Percentiles rank a stretch among this genome's conserved stretches.
Conservation (phyloP, 768 basidiomycete genomes). For the Tricholoma saponaceum region DNA sequence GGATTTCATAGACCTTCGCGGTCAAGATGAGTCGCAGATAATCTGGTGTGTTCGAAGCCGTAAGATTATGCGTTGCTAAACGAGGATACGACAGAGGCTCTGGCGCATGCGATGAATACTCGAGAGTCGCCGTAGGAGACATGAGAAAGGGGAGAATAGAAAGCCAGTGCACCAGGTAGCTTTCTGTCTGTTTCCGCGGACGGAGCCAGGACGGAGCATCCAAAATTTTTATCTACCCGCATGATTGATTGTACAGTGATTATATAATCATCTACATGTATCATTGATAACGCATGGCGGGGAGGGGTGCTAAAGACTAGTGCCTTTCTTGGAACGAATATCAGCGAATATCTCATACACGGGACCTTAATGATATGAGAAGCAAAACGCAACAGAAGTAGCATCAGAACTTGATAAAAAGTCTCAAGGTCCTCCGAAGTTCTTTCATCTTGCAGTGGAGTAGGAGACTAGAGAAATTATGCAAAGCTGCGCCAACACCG, state of each 20-base stretch:
- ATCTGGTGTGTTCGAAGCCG: slow-evolving; percentile 70
- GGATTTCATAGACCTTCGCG: slow-evolving; percentile 86
- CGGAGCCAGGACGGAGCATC: no score
- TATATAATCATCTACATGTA: background rate
- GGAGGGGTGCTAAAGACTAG: no score
- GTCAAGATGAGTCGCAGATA: slow-evolving; percentile 86
- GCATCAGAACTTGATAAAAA: no score
- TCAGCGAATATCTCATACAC: no score
- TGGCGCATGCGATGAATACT: slow-evolving; percentile 68
- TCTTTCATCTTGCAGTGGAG: no score
- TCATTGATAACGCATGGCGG: no score
- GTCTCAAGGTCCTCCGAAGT: no score
- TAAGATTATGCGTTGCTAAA: slow-evolving; percentile 59
- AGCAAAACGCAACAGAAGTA: no score
- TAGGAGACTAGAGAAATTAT: no score
- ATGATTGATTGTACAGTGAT: background rate
- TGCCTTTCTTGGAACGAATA: no score
- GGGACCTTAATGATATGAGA: no score
- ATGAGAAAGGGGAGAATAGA: slow-evolving; percentile 24
- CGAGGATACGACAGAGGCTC: slow-evolving; percentile 64
- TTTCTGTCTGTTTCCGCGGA: background rate
- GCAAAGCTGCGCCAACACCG: no score
- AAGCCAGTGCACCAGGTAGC: background rate
- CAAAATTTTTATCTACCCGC: background rate
- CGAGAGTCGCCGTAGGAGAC: slow-evolving; percentile 51